Percentiles rank a stretch among this genome's conserved stretches.
These are phyloP conservation scores for Entophlyctis luteolus DNA, from an alignment of 192 early-diverging fungal species.

Conservation along the genomic window DNA sequence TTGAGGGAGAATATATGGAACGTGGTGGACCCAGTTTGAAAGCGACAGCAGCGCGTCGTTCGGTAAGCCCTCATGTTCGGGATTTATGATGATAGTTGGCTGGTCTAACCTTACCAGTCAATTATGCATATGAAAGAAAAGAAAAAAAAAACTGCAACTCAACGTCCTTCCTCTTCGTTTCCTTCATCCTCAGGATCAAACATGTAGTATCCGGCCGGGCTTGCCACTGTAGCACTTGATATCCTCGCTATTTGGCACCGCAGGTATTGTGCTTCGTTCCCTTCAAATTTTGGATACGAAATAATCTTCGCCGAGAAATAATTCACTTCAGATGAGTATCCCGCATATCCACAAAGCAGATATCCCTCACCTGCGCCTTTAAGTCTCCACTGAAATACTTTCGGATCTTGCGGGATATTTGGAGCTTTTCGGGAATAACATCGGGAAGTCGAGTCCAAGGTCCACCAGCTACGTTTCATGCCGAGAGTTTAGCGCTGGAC, in stretches of 20 bases:
- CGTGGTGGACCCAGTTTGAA: slow-evolving; percentile 62
- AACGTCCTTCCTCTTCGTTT: slow-evolving; percentile 45
- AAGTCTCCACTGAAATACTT: slow-evolving; percentile 59
- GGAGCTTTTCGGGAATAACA: slow-evolving; percentile 55
- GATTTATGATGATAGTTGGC: slow-evolving; percentile 54
- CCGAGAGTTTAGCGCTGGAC: neutral
- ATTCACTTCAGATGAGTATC: too few relatives aligned
- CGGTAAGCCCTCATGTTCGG: slow-evolving; percentile 50
- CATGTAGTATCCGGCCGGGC: slow-evolving; percentile 57
- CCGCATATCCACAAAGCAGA: slow-evolving; percentile 16
- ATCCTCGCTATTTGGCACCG: slow-evolving; percentile 63
- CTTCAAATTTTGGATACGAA: slow-evolving; percentile 53
- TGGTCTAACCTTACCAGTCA: slow-evolving; percentile 27
- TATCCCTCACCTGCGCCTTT: slow-evolving; percentile 38
- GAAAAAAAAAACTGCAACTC: neutral
- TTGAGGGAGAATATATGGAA: slow-evolving; percentile 61
- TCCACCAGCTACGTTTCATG: slow-evolving; percentile 38
- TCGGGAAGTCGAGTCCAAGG: slow-evolving; percentile 55
- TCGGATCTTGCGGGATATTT: slow-evolving; percentile 44
- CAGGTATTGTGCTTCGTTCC: slow-evolving; percentile 58
- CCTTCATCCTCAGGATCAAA: slow-evolving; percentile 55
- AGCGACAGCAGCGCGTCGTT: slow-evolving; percentile 44
- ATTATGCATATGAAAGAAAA: neutral
- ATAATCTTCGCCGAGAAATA: slow-evolving; percentile 33
- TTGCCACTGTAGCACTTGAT: slow-evolving; percentile 50